Percentiles rank a stretch among this genome's conserved stretches.
Conservation (phyloP, 495 filamentous ascomycete species). For the Coniosporium apollinis region DNA sequence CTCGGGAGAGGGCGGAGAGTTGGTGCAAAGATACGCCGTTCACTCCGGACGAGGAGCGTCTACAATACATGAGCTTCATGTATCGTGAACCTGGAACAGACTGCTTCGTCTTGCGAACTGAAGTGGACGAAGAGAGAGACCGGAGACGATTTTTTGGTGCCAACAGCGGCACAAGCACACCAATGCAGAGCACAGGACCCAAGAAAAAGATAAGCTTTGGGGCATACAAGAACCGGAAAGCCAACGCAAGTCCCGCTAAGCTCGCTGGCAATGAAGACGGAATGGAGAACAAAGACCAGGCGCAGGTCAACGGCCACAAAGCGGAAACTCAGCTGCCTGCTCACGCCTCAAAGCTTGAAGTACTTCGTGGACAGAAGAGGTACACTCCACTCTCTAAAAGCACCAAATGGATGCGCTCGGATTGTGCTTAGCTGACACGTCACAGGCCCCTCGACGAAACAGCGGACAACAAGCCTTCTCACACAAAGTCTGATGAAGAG, state of each 20-base stretch:
- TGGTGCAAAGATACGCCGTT: constrained; percentile 14
- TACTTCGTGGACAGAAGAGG: neutral
- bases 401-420: neutral
- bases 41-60: constrained; percentile 10
- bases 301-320: neutral
- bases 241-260: neutral
- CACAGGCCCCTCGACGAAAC: neutral
- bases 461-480: neutral
- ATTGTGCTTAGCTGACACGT: neutral
- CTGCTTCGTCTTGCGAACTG: constrained; percentile 8
- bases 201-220: constrained; percentile 18
- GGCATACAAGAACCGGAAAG: constrained; percentile 16
- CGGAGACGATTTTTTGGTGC: neutral
- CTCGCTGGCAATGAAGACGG: neutral
- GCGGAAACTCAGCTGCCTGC: neutral
- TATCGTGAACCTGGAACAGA: constrained; percentile 14
- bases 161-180: constrained; percentile 1
- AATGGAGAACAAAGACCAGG: neutral
- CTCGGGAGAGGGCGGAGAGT: neutral
- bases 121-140: constrained; percentile 6
- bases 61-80: constrained; percentile 17
- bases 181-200: neutral
- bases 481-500: neutral
- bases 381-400: neutral
- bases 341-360: neutral